phyloP scores from a whole-genome alignment of 2,329 filamentous ascomycete genomes.

The Fusarium staphyleae region DNA sequence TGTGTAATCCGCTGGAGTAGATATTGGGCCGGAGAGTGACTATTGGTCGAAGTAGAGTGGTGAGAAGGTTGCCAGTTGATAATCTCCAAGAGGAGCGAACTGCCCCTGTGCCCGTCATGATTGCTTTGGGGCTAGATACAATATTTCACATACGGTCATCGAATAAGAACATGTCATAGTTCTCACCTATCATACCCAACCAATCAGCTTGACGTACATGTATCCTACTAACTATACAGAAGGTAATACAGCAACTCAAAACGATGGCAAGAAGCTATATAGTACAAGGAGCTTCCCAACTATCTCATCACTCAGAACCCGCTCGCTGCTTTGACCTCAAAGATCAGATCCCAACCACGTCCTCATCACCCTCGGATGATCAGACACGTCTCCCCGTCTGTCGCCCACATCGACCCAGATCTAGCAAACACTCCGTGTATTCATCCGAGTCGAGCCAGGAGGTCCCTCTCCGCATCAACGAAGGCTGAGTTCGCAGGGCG shows the following conservation, averaged over 20 bases:
- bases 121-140: too few species aligned
- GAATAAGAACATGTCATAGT: too few species aligned
- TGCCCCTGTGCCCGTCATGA: too few species aligned
- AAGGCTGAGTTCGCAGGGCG: background rate
- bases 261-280: background rate
- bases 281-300: constrained; percentile 9
- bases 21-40: too few species aligned
- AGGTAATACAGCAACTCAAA: constrained; percentile 4
- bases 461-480: constrained; percentile 29
- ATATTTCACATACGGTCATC: too few species aligned
- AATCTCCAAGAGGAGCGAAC: too few species aligned
- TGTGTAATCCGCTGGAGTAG: too few species aligned
- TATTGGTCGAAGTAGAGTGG: too few species aligned
- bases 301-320: background rate
- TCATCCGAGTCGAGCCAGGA: constrained; percentile 15
- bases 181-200: background rate
- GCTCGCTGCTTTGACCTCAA: constrained; percentile 9
- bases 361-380: constrained; percentile 27
- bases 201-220: background rate
- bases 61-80: too few species aligned
- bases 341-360: constrained; percentile 15
- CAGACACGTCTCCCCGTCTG: constrained; percentile 21
- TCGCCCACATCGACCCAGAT: constrained; percentile 18
- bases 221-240: constrained; percentile 16
- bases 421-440: constrained; percentile 21